A percentile compares a stretch with the other conserved stretches of the same genome.
These are phyloP conservation scores for Ligustrum vulgare DNA, from an alignment of 257 asterid species.

Conservation along the genomic window DNA sequence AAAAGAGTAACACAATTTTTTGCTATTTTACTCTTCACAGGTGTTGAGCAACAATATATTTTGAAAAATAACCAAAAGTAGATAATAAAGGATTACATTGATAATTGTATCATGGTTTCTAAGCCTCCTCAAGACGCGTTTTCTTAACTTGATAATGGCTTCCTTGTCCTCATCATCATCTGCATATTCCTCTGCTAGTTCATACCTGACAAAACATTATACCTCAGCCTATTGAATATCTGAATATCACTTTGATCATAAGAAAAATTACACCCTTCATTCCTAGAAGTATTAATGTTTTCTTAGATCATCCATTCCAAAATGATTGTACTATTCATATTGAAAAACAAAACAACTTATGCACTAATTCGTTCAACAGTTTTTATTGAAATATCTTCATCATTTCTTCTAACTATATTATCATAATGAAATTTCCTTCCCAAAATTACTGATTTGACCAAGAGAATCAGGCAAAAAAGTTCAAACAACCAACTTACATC, in stretches of 20 bases:
- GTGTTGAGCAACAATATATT: too few relatives aligned
- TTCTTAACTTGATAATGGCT: constrained; percentile 50
- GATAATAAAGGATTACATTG: constrained; percentile 28
- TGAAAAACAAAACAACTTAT: too few relatives aligned
- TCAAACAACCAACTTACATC: background rate
- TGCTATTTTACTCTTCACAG: too few relatives aligned
- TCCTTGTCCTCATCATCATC: constrained; percentile 72
- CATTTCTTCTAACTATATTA: too few relatives aligned
- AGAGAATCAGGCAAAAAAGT: background rate
- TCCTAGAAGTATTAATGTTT: background rate
- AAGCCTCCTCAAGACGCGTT: constrained; percentile 54
- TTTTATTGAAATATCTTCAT: too few relatives aligned
- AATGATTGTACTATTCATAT: too few relatives aligned
- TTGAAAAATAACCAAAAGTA: too few relatives aligned
- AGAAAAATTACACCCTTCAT: background rate
- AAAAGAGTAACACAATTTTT: too few relatives aligned
- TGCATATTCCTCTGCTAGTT: constrained; percentile 61
- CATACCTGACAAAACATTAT: constrained; percentile 39
- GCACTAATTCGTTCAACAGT: too few relatives aligned
- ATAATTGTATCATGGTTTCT: constrained; percentile 48
- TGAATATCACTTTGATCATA: background rate
- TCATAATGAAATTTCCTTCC: background rate
- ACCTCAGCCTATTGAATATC: background rate
- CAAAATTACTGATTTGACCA: background rate
- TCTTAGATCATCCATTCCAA: background rate